Evolutionary conservation across 805 yeast genomes (phyloP).

Genomic region (Candida schatavii): DNA sequence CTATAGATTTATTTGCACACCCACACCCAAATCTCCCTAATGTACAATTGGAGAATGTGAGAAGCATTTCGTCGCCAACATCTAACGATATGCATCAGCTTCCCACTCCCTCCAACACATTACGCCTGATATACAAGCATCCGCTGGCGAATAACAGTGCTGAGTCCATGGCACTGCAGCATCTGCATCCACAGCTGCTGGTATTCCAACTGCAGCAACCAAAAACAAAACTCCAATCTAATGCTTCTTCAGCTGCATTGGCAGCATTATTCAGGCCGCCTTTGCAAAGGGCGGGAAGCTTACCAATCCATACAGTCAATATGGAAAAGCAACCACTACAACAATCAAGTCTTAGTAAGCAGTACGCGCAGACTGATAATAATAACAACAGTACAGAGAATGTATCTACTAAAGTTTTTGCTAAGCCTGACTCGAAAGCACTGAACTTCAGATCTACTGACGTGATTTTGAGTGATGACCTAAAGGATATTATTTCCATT

Average conservation of each 20-base stretch:
- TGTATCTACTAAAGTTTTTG: background rate
- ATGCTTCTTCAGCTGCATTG: constrained; percentile 47
- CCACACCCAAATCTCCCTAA: background rate
- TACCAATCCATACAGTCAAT: constrained; percentile 22
- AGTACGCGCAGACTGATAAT: background rate
- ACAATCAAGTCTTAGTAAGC: background rate
- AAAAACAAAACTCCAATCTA: constrained; percentile 31
- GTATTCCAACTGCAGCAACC: background rate
- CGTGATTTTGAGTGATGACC: constrained; percentile 33
- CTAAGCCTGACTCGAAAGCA: background rate
- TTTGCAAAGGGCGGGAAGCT: constrained; percentile 34
- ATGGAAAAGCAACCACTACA: background rate
- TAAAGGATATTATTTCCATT: constrained; percentile 48
- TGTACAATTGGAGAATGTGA: background rate
- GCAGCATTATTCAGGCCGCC: constrained; percentile 43
- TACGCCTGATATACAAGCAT: constrained; percentile 9
- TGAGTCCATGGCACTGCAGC: constrained; percentile 14
- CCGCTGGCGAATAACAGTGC: constrained; percentile 16
- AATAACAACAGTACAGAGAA: background rate
- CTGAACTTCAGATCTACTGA: constrained; percentile 8
- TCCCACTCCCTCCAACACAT: constrained; percentile 1
- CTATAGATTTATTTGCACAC: background rate
- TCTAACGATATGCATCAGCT: background rate
- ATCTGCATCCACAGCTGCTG: constrained; percentile 6
- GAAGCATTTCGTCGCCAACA: background rate